Percentiles rank a stretch among this genome's conserved stretches.
Evolutionary conservation across 352 stramenopile species (phyloP).

Genomic region (Pythium sp.): DNA sequence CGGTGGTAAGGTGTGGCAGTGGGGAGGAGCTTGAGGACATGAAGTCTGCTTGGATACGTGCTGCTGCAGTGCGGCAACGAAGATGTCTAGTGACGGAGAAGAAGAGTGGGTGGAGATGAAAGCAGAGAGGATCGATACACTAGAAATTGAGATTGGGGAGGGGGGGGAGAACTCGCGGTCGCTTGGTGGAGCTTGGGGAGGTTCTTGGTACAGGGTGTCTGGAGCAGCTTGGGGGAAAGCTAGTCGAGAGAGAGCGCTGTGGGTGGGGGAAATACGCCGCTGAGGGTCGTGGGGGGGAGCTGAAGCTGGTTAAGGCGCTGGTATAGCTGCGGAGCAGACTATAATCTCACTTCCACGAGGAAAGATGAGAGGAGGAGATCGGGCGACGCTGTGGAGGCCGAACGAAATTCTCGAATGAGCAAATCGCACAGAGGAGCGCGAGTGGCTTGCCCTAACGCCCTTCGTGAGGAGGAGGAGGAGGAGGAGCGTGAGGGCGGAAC

Average conservation of each 20-base stretch:
- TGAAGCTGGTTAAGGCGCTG: conserved; percentile 7
- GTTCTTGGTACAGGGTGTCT: conserved; percentile 18
- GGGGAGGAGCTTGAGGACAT: conserved; percentile 39
- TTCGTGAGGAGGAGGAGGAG: too few relatives aligned
- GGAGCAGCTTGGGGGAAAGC: not conserved
- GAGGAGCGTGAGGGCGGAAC: not conserved
- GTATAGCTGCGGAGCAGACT: conserved; percentile 27
- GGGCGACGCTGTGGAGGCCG: conserved; percentile 27
- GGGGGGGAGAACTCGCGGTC: conserved; percentile 1
- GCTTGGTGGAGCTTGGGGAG: conserved; percentile 2
- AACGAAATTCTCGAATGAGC: conserved; percentile 53
- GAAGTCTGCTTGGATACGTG: conserved; percentile 20
- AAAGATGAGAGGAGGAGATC: conserved; percentile 35
- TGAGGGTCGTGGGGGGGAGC: conserved; percentile 25
- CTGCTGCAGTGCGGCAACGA: conserved; percentile 8
- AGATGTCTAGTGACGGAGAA: conserved; percentile 16
- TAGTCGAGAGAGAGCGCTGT: conserved; percentile 15
- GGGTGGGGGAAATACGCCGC: conserved; percentile 21
- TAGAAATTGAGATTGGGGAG: not conserved
- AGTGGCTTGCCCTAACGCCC: not conserved
- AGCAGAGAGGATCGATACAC: not conserved
- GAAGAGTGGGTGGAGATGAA: conserved; percentile 8
- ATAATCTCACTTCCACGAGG: conserved; percentile 28
- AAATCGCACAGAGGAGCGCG: conserved; percentile 4
- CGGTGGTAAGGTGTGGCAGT: conserved; percentile 27